Base-by-base conservation (phyloP, 106 monocot genomes). In the Agapanthus africanus region DNA sequence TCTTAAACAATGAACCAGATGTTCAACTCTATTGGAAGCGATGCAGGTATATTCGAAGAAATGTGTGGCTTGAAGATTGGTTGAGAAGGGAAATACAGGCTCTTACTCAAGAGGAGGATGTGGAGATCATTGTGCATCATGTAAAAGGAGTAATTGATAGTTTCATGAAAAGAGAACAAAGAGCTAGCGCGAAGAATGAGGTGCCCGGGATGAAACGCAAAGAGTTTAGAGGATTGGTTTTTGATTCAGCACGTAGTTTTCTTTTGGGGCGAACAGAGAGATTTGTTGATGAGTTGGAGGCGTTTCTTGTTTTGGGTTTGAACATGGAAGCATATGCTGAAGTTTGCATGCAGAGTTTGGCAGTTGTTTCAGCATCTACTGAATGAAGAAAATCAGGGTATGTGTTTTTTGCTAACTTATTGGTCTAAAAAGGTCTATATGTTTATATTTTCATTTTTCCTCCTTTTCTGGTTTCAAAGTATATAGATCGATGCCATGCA, bases 321-420 rank as follows among this genome's bases (percentile, higher is more conserved):
- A 99, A 66, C 30, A 81, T 93, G 30, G 79, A 87, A 65, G 97
- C 97, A n/a, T 99, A 92, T 70, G 92, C 89, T 70, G 68, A 65
- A 75, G 70, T 81, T 35, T 90, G 72, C 74, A 74, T 88, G 77
- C 74, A 84, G 21, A 38, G 15, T 44, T 27, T 72, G 28, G 70
- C 46, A n/a, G n/a, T n/a, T n/a, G n/a, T n/a, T n/a, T n/a, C n/a
- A n/a, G n/a, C n/a, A n/a, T n/a, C n/a, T n/a, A n/a, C n/a, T n/a
- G n/a, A n/a, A n/a, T n/a, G n/a, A n/a, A n/a, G n/a, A n/a, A n/a
- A n/a, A n/a, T n/a, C n/a, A n/a, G n/a, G n/a, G n/a, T n/a, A n/a
- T n/a, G n/a, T n/a, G n/a, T n/a, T n/a, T n/a, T n/a, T n/a, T n/a
- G n/a, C n/a, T n/a, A n/a, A n/a, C n/a, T n/a, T n/a, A n/a, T n/a